These are phyloP conservation scores for Dioscorea alata DNA, from an alignment of 106 monocot species.

Conservation along the genomic window DNA sequence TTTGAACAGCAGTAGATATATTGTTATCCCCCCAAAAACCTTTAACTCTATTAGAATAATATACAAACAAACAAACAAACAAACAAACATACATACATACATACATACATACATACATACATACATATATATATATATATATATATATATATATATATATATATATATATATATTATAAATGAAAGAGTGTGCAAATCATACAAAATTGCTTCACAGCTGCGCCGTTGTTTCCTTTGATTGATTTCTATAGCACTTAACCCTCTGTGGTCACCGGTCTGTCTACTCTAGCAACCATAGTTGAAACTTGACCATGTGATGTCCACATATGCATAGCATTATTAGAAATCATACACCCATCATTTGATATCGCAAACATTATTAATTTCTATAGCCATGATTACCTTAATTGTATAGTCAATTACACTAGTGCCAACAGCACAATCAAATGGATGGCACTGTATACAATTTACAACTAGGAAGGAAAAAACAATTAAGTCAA, in stretches of 20 bases:
- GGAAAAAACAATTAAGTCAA: background rate
- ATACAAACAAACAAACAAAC: too few relatives aligned
- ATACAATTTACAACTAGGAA: conserved; percentile 92
- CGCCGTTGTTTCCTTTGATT: conserved; percentile 67
- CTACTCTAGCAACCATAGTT: conserved; percentile 67
- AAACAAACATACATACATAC: too few relatives aligned
- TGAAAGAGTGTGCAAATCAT: conserved; percentile 23
- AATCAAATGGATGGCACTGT: conserved; percentile 96
- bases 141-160: too few relatives aligned
- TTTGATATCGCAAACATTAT: background rate
- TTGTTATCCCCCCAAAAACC: too few relatives aligned
- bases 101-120: too few relatives aligned
- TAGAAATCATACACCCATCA: background rate
- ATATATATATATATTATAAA: background rate
- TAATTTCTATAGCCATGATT: conserved; percentile 4
- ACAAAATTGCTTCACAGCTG: conserved; percentile 57
- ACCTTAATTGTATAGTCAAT: conserved; percentile 96
- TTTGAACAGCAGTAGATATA: too few relatives aligned
- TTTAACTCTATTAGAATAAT: too few relatives aligned
- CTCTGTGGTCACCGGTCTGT: conserved; percentile 73
- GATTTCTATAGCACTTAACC: conserved; percentile 52
- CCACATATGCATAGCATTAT: conserved; percentile 63
- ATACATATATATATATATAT: too few relatives aligned
- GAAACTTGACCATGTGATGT: conserved; percentile 56
- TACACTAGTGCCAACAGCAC: conserved; percentile 88